Evolutionary conservation across 164 flowering plant species (phyloP), one percentile per base, ranked within the genome.

Genomic region (Cinnamomum micranthum): DNA sequence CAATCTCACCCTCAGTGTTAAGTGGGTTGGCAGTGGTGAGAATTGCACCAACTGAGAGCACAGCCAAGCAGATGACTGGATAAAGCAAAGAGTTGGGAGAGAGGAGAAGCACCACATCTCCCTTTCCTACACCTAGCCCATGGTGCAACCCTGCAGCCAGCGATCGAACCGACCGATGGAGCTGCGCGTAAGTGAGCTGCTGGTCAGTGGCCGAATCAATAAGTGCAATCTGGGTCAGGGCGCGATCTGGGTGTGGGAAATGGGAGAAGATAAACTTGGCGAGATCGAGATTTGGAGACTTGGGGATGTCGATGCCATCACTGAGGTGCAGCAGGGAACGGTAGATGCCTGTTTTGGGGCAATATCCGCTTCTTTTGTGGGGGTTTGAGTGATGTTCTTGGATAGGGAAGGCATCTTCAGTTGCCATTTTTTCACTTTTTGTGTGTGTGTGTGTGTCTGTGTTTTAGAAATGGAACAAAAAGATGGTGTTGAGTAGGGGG

Each of bases 1-100:
- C 81, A 14, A 91, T 82, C 72, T 91, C 96, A 2, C 78, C 23
- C 5, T 31, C 80, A 6, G 93, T 90, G 85, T 87, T 86, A 27
- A 88, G 74, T 0, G 95, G 97, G 70, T 92, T 93, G 4, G 93
- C 91, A 0, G 94, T 82, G 28, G 90, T 85, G 7, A 89, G 80
- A 1, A 88, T 70, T 0, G 92, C 97, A 0, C 97, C 97, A 7
- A 90, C 24, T 19, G 88, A 85, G n/a, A 91, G 76, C 24, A 93
- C 83, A 2, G 91, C 89, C 0, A 92, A 84, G 74, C 90, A 88
- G 19, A 88, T 84, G 35, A 73, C 72, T 0, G 97, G 94, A 72
- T 85, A 90, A 22, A 87, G 31, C 33, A 86, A 19, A 0, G 94
- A 88, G 77, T 90, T 93, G 2, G 94, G 90, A 12, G 97, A 84